Evolutionary conservation across 2,329 filamentous ascomycete species (phyloP), one percentile per base, ranked within the genome.

Genomic region (Berkeleyomyces basicola): DNA sequence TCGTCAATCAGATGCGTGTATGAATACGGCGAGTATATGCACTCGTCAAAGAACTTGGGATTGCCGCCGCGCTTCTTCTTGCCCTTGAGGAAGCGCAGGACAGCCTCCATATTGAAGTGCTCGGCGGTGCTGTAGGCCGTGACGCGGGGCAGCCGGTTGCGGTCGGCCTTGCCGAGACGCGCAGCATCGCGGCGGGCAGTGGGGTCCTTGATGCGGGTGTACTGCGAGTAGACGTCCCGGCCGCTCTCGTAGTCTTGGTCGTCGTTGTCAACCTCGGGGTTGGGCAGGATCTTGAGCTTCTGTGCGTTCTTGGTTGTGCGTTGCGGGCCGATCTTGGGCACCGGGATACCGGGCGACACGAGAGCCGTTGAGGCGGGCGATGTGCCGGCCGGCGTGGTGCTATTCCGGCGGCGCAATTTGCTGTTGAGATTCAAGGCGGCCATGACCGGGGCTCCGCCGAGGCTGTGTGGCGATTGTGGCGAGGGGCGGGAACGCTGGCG

Each of bases 51-150:
- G 64, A 93, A 76, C 73, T 96, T 97, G 1, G 93, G 92, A 65
- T 84, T 87, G 14, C 91, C 84, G 16, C 89, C 88, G 68, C 88
- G 82, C 72, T 88, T 89, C 55, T 82, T 81, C 64, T 88, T 82
- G 39, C 90, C 88, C 72, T 99, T 99, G 66, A 99, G 76, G 70
- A 92, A 99, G 53, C 87, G 85, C 82, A 95, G 88, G 66, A 97
- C 76, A 3, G 86, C 86, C 43, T 97, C 92, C 75, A 96, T 84
- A 68, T 92, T 84, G 74, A 97, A 97, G 61, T 86, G 86, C 70
- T 90, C 90, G 9, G 93, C 90, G 0, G 93, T 96, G 71, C 92
- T 97, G 75, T 97, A 99, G 44, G 93, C 93, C 46, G 93, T 97
- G 11, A 99, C 93, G 66, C 93, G 80, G 4, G 93, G 93, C 63